These are phyloP conservation scores for Filosporella fistucella DNA, from an alignment of 495 filamentous ascomycete genomes.

Conservation along the genomic window DNA sequence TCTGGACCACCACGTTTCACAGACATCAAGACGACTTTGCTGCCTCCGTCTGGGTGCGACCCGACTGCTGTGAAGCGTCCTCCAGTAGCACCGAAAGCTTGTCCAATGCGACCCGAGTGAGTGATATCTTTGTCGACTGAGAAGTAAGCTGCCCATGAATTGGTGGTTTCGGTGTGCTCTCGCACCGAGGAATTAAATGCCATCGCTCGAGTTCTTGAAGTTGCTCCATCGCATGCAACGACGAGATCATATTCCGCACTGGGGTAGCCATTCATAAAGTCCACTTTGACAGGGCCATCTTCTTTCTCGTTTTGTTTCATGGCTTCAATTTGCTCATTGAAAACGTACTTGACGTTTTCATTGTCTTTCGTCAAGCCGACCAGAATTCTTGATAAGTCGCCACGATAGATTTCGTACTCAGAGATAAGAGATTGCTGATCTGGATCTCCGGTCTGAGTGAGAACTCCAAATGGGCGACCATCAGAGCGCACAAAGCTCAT, in stretches of 20 bases:
- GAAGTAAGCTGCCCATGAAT: constrained; percentile 39
- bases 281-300: constrained; percentile 27
- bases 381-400: constrained; percentile 43
- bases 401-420: constrained; percentile 54
- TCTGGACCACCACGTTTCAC: constrained; percentile 22
- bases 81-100: constrained; percentile 30
- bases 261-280: constrained; percentile 30
- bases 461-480: constrained; percentile 33
- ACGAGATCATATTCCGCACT: constrained; percentile 45
- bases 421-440: constrained; percentile 37
- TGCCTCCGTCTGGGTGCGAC: constrained; percentile 27
- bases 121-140: constrained; percentile 34
- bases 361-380: constrained; percentile 36
- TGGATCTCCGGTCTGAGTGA: constrained; percentile 36
- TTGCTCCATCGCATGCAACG: constrained; percentile 44
- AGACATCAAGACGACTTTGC: constrained; percentile 28
- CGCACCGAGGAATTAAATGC: constrained; percentile 34
- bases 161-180: constrained; percentile 31
- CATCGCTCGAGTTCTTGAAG: constrained; percentile 35
- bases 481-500: constrained; percentile 34
- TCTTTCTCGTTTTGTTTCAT: constrained; percentile 12
- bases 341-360: constrained; percentile 32
- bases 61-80: constrained; percentile 34
- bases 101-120: constrained; percentile 28
- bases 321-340: constrained; percentile 24